phyloP scores from a whole-genome alignment of 1,284 basidiomycete species.

The Chalciporus sp. region DNA sequence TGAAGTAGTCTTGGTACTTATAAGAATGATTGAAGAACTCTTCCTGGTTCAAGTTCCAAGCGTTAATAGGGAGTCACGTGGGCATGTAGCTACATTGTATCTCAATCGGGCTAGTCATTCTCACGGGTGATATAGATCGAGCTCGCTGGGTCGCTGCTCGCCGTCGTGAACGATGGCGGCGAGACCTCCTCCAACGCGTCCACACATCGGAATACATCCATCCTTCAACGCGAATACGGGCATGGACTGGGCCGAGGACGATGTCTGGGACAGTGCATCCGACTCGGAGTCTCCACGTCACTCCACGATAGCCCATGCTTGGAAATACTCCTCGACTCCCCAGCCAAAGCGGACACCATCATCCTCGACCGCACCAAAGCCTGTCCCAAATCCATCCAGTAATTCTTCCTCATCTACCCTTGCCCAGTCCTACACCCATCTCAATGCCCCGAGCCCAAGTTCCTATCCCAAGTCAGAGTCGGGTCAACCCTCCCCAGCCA shows the following conservation, averaged over 20 bases:
- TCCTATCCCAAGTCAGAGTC: constrained; percentile 64
- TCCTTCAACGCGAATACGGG: constrained; percentile 50
- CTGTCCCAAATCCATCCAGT: constrained; percentile 51
- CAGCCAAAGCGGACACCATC: constrained; percentile 37
- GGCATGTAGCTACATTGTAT: background rate
- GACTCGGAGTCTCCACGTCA: constrained; percentile 74
- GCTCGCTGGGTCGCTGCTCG: constrained; percentile 2
- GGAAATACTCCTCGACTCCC: constrained; percentile 41
- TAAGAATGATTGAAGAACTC: too few species aligned
- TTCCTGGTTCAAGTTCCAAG: too few species aligned
- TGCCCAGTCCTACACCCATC: constrained; percentile 81
- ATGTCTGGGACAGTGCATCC: constrained; percentile 88
- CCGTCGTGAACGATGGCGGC: constrained; percentile 53
- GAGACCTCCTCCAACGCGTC: constrained; percentile 73
- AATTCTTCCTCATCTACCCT: constrained; percentile 68
- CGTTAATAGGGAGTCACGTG: background rate
- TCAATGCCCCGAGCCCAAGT: constrained; percentile 72
- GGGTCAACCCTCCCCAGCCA: constrained; percentile 36
- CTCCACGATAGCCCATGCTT: constrained; percentile 49
- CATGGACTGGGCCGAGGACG: constrained; percentile 78
- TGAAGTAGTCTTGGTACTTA: background rate
- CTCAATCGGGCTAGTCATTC: constrained; percentile 8
- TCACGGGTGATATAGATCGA: constrained; percentile 10
- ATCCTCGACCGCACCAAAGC: constrained; percentile 55
- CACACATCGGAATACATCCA: constrained; percentile 69